These are phyloP conservation scores for Lactarius akahatsu DNA, from an alignment of 768 basidiomycete species.

Conservation along the genomic window DNA sequence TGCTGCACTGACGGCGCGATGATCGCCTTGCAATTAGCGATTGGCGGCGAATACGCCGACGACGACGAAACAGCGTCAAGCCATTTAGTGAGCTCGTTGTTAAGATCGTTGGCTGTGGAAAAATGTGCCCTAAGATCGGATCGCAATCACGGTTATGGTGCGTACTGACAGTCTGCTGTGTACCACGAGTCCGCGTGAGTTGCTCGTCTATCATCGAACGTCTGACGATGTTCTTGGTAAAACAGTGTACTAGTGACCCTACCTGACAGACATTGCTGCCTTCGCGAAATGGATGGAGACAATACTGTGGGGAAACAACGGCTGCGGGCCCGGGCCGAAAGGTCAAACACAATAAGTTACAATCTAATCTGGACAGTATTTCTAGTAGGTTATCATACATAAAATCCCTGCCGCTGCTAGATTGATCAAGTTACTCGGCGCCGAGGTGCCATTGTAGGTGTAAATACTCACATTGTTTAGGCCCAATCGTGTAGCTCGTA, in stretches of 20 bases:
- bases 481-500: conserved; percentile 33
- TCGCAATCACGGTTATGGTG: not conserved
- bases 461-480: conserved; percentile 11
- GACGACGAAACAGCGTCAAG: conserved; percentile 56
- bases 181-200: conserved; percentile 95
- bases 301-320: not conserved
- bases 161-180: conserved; percentile 55
- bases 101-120: conserved; percentile 53
- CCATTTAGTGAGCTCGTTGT: conserved; percentile 62
- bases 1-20: conserved; percentile 83
- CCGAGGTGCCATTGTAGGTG: not conserved
- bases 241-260: conserved; percentile 6
- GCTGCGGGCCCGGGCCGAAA: not conserved
- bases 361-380: not conserved
- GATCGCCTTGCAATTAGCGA: conserved; percentile 76
- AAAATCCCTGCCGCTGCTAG: conserved; percentile 8
- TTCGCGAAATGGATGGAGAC: not conserved
- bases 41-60: conserved; percentile 59
- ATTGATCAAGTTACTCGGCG: not conserved
- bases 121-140: conserved; percentile 6
- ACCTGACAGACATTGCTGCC: conserved; percentile 20
- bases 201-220: conserved; percentile 46
- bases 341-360: conserved; percentile 1
- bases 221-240: not conserved
- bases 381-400: conserved; percentile 6